A percentile compares a stretch with the other conserved stretches of the same genome.
These are phyloP conservation scores for Camillea tinctor DNA, from an alignment of 2,329 filamentous ascomycete genomes.

Conservation along the genomic window DNA sequence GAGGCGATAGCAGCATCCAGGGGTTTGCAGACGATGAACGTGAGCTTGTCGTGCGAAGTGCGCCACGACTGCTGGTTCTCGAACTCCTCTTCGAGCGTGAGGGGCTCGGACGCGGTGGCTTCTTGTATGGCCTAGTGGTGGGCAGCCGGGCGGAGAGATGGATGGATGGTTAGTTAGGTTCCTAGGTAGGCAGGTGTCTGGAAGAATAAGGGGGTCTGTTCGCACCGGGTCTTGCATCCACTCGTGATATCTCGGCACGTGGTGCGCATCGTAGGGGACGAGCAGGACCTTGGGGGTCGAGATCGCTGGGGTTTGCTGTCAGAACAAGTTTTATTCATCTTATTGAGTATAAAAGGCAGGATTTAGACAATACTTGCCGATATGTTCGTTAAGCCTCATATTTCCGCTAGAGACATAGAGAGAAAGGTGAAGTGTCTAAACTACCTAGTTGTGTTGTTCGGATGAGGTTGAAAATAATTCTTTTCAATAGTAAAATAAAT, in stretches of 20 bases:
- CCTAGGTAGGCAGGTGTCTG: not conserved
- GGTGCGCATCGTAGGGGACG: conserved; percentile 78
- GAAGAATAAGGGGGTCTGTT: not conserved
- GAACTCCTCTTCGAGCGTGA: conserved; percentile 80
- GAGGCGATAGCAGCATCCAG: too few relatives aligned
- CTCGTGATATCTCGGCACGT: conserved; percentile 78
- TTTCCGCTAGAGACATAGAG: not conserved
- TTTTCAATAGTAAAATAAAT: conserved; percentile 1
- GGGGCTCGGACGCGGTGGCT: conserved; percentile 83
- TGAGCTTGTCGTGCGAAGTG: conserved; percentile 78
- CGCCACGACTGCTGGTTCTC: conserved; percentile 90
- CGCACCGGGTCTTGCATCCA: conserved; percentile 85
- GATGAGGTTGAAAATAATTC: not conserved
- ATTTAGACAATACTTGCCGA: conserved; percentile 31
- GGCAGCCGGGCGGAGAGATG: too few relatives aligned
- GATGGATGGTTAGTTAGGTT: too few relatives aligned
- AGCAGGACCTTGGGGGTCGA: conserved; percentile 66
- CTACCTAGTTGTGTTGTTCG: not conserved
- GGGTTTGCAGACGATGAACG: conserved; percentile 73
- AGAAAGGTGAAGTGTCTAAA: not conserved
- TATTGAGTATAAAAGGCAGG: not conserved
- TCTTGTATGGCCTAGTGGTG: conserved; percentile 65
- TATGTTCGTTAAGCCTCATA: conserved; percentile 37
- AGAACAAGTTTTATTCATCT: too few relatives aligned
- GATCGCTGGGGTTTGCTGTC: conserved; percentile 52